Conservation (phyloP, 2,329 filamentous ascomycete genomes). For the Monilinia fructigena region DNA sequence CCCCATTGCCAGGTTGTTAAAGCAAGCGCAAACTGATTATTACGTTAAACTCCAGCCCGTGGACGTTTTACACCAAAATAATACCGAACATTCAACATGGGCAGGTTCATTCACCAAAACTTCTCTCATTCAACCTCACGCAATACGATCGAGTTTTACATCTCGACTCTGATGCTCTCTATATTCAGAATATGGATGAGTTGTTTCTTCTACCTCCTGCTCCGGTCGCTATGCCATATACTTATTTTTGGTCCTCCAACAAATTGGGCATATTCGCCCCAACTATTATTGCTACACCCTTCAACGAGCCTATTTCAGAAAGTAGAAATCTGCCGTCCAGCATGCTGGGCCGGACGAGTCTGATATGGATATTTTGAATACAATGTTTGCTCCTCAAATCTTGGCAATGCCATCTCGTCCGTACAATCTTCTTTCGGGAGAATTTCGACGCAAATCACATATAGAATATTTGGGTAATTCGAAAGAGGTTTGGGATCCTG, state of each 20-base stretch:
- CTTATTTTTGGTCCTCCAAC: constrained; percentile 33
- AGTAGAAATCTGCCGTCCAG: constrained; percentile 30
- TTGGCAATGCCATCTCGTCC: constrained; percentile 56
- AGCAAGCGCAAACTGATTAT: constrained; percentile 31
- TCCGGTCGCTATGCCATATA: constrained; percentile 36
- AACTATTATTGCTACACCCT: constrained; percentile 35
- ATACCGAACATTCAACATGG: constrained; percentile 30
- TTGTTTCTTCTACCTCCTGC: constrained; percentile 35
- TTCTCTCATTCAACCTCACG: constrained; percentile 38
- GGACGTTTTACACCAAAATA: constrained; percentile 30
- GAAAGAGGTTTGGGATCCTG: constrained; percentile 53
- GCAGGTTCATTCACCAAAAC: constrained; percentile 35
- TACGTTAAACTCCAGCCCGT: constrained; percentile 34
- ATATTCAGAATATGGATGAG: constrained; percentile 35
- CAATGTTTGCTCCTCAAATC: constrained; percentile 50
- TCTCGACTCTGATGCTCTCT: constrained; percentile 32
- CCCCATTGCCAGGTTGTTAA: constrained; percentile 33
- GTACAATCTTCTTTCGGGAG: constrained; percentile 55
- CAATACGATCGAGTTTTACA: constrained; percentile 33
- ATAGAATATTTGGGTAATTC: constrained; percentile 48
- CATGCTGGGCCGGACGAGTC: constrained; percentile 29
- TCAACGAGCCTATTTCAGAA: constrained; percentile 28
- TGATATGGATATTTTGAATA: constrained; percentile 46
- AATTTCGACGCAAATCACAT: constrained; percentile 55
- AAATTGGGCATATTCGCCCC: constrained; percentile 32